These are phyloP conservation scores for Capsicum baccatum DNA, from an alignment of 257 asterid genomes.

Conservation along the genomic window DNA sequence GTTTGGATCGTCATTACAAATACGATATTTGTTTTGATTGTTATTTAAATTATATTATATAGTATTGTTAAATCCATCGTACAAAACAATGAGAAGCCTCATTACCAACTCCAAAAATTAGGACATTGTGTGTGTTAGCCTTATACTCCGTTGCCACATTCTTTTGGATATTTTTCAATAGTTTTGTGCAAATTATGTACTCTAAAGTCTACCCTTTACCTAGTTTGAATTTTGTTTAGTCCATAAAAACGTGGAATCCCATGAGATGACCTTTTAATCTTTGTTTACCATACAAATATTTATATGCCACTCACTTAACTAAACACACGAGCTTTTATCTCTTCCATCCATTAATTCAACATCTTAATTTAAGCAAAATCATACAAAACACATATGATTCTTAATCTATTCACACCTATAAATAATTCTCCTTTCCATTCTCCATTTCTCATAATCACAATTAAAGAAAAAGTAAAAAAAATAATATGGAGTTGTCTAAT, in stretches of 20 bases:
- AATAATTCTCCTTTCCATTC: neutral
- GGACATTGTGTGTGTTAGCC: too few relatives aligned
- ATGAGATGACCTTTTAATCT: too few relatives aligned
- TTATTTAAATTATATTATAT: too few relatives aligned
- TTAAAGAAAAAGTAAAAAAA: neutral
- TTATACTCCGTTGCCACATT: neutral
- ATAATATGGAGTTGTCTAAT: slow-evolving; percentile 33
- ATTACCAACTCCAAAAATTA: too few relatives aligned
- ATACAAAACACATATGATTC: neutral
- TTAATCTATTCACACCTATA: neutral
- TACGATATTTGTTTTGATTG: too few relatives aligned
- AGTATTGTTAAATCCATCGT: too few relatives aligned
- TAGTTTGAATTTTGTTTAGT: too few relatives aligned
- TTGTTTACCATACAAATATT: neutral
- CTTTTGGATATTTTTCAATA: neutral
- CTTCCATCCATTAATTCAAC: neutral
- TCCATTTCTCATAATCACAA: neutral
- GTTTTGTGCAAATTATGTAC: neutral
- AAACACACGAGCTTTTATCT: neutral
- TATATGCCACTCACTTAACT: neutral
- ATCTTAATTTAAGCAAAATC: neutral
- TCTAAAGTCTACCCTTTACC: too few relatives aligned
- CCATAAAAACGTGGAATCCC: too few relatives aligned
- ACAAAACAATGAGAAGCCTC: too few relatives aligned
- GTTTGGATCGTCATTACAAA: too few relatives aligned